phyloP scores from a whole-genome alignment of 1,284 basidiomycete species.

The Rhodotorula sp. region DNA sequence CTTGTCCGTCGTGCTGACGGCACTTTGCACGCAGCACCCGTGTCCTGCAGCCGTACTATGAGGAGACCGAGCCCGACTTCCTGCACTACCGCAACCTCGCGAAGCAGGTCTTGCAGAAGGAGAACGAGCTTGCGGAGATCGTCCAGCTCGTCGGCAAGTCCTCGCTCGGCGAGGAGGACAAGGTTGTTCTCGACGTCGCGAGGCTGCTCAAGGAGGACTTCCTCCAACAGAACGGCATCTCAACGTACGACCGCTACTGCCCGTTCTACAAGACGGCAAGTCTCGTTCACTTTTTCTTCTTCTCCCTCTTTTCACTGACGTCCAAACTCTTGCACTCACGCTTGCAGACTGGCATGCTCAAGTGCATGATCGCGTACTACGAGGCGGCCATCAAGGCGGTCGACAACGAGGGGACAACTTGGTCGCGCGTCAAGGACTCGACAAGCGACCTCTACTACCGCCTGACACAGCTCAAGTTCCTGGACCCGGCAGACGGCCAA shows the following conservation, averaged over 20 bases:
- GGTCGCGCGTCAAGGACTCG: conserved; percentile 83
- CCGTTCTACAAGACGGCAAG: conserved; percentile 86
- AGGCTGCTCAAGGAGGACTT: conserved; percentile 90
- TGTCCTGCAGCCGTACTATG: conserved; percentile 90
- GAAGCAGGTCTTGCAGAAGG: conserved; percentile 97
- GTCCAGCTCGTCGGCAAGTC: conserved; percentile 99
- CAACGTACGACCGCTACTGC: conserved; percentile 94
- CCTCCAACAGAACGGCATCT: conserved; percentile 98
- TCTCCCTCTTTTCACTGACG: not conserved
- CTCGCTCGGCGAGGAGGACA: conserved; percentile 94
- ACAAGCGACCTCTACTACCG: conserved; percentile 88
- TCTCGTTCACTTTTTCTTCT: not conserved
- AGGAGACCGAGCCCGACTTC: conserved; percentile 86
- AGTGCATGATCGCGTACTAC: conserved; percentile 94
- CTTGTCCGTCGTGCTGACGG: not conserved
- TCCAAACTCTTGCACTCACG: not conserved
- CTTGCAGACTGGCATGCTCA: conserved; percentile 79
- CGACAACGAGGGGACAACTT: conserved; percentile 78
- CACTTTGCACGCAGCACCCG: conserved; percentile 58
- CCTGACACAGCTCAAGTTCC: conserved; percentile 45
- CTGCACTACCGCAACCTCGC: conserved; percentile 85
- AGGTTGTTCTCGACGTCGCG: conserved; percentile 97
- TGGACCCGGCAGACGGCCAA: conserved; percentile 35
- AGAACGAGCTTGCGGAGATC: conserved; percentile 97
- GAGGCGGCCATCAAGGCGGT: conserved; percentile 83